Conservation (phyloP, 208 protist species). For the Tritrichomonas musculus region DNA sequence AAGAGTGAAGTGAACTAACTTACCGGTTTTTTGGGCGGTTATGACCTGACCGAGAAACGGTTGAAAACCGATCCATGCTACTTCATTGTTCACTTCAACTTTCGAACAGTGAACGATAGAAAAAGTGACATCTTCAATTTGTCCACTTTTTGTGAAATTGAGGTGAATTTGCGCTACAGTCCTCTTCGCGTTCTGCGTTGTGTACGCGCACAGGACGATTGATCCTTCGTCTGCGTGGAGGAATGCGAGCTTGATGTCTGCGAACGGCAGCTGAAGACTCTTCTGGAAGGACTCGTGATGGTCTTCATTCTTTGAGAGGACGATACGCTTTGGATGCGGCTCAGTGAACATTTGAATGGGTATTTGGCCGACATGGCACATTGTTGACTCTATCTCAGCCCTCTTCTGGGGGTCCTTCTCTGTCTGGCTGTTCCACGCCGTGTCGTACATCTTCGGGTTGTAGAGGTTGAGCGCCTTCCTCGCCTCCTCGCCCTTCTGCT, state of each 20-base stretch:
- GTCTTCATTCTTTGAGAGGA: background rate
- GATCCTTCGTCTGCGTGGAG: background rate
- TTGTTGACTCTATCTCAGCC: constrained; percentile 39
- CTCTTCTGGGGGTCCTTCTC: background rate
- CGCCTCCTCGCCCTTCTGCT: background rate
- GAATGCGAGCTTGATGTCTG: background rate
- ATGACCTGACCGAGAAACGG: too few species aligned
- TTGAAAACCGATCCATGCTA: too few species aligned
- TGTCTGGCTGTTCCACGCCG: background rate
- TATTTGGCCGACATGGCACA: constrained; percentile 56
- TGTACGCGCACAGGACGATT: background rate
- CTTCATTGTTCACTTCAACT: too few species aligned
- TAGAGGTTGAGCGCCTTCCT: background rate
- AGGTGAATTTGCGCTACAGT: too few species aligned
- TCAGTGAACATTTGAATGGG: constrained; percentile 54
- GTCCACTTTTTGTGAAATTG: too few species aligned
- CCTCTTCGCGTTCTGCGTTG: background rate
- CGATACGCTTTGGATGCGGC: constrained; percentile 44
- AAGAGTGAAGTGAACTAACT: background rate
- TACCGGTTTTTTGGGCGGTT: background rate
- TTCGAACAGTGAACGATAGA: too few species aligned
- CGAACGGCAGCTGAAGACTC: background rate
- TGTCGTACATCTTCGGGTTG: background rate
- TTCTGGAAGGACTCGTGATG: background rate
- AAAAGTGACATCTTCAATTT: too few species aligned